Evolutionary conservation across 176 grass and related monocot species (phyloP).

Genomic region (Cymbopogon citratus): DNA sequence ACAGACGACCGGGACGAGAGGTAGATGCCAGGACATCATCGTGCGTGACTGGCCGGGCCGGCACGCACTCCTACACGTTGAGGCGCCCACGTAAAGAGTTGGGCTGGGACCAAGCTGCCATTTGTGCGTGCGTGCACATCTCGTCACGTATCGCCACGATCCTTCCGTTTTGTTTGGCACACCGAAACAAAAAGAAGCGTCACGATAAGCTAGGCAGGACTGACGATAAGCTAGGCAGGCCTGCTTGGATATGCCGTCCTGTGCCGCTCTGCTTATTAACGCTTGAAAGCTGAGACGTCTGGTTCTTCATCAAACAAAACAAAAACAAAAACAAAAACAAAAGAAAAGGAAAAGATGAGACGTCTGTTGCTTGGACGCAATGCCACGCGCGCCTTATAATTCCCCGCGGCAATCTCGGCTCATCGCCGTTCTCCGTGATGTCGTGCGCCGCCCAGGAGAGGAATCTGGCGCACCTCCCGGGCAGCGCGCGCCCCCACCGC

Average conservation of each 20-base stretch:
- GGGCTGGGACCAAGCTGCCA: neutral
- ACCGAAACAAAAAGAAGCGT: neutral
- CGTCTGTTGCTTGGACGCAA: conserved; percentile 31
- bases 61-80: too few relatives aligned
- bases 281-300: neutral
- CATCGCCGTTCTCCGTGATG: neutral
- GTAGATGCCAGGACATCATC: neutral
- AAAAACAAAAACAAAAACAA: too few relatives aligned
- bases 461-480: neutral
- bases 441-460: neutral
- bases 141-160: neutral
- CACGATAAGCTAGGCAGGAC: neutral
- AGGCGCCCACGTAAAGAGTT: too few relatives aligned
- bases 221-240: neutral
- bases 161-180: neutral
- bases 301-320: neutral
- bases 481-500: neutral
- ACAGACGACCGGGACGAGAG: neutral
- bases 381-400: neutral
- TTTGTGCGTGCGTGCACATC: neutral
- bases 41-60: neutral
- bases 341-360: neutral
- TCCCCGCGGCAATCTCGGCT: neutral
- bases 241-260: neutral
- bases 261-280: neutral